These are phyloP conservation scores for Pseudocercospora cruenta DNA, from an alignment of 2,329 filamentous ascomycete species.

Conservation along the genomic window DNA sequence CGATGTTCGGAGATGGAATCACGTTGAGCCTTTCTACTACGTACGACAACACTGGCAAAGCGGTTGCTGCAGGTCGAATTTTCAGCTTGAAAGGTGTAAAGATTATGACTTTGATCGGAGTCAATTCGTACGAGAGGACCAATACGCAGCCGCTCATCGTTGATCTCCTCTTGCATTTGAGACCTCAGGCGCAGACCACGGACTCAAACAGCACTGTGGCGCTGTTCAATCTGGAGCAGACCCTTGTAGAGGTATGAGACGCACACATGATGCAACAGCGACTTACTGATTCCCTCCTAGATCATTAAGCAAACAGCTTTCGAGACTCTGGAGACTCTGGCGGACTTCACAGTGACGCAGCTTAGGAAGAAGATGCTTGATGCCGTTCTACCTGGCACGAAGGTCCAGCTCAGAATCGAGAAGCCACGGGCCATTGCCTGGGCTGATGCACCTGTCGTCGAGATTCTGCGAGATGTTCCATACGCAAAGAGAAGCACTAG, in stretches of 20 bases:
- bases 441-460: conserved; percentile 71
- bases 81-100: conserved; percentile 53
- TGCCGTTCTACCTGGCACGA: conserved; percentile 46
- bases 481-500: conserved; percentile 8
- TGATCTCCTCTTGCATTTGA: conserved; percentile 65
- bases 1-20: conserved; percentile 59
- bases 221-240: conserved; percentile 62
- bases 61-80: conserved; percentile 44
- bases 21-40: conserved; percentile 44
- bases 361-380: conserved; percentile 40
- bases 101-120: conserved; percentile 70
- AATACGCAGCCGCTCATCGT: conserved; percentile 68
- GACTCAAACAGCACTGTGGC: conserved; percentile 26
- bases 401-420: conserved; percentile 65
- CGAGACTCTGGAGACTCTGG: conserved; percentile 53
- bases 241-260: conserved; percentile 62
- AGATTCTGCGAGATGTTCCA: conserved; percentile 49
- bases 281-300: conserved; percentile 31
- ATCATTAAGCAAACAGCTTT: conserved; percentile 48
- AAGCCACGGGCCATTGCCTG: conserved; percentile 75
- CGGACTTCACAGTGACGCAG: conserved; percentile 50
- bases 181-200: conserved; percentile 34
- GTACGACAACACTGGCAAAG: conserved; percentile 28
- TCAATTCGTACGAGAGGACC: conserved; percentile 71
- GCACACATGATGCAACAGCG: not conserved